Base-by-base conservation (phyloP, 495 filamentous ascomycete genomes). In the Cudoniella acicularis region DNA sequence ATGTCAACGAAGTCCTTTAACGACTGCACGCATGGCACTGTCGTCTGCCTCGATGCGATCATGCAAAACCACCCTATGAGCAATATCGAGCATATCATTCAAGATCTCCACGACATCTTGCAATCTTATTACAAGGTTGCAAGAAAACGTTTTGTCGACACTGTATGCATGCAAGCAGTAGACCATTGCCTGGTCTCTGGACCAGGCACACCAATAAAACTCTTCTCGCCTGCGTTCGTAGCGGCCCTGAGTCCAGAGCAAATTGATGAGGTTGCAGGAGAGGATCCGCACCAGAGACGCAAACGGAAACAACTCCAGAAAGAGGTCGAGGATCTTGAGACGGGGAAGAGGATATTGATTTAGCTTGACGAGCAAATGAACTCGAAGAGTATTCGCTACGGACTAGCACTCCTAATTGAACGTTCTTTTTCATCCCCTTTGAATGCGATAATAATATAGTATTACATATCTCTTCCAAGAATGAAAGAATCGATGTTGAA, bases 211-310 rank as follows among this genome's bases (percentile, higher is more conserved):
- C 63, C 65, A 2, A 53, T 72, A 36, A 64, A 54, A 41, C 42
- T 66, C 10, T 75, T 76, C 57, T 68, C 72, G 3, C 67, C 74
- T 13, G 30, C 30, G 4, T 36, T 36, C 13, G 30, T 36, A 13
- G 45, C 26, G 20, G 59, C 45, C 3, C 60, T 83, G 16, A 64
- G 64, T 0, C 26, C 46, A 0, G 73, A 74, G 4, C 61, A 81
- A 41, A 51, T 83, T 24, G 70, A 72, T 20, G 66, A 64, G 1
- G 74, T 83, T 54, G 80, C 74, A 0, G 77, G 79, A 0, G 80
- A 83, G 54, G 73, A 77, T 11, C 27, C 65, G 3, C 23, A 46
- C 0, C 55, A 61, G 3, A 64, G 64, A 13, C 57, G 69, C 10
- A 71, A 65, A 41, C 71, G 80, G 4, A 56, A 20, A 2, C 61